Evolutionary conservation across 1,284 basidiomycete species (phyloP).

Genomic region (Heterobasidion annosum): DNA sequence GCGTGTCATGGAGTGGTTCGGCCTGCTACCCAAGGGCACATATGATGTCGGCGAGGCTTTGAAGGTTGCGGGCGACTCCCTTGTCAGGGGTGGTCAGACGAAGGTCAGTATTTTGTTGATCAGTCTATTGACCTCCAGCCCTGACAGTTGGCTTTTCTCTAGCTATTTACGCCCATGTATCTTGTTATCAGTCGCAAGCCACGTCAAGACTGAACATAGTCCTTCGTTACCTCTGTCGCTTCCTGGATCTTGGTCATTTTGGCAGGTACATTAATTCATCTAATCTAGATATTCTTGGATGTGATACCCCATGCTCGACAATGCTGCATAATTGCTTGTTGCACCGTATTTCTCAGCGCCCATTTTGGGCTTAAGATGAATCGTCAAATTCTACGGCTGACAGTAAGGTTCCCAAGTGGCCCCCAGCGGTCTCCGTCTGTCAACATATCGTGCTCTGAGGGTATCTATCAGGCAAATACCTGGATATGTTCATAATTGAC

Average conservation of each 20-base stretch:
- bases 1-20: constrained; percentile 70
- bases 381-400: too few species aligned
- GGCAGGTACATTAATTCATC: background rate
- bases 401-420: too few species aligned
- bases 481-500: too few species aligned
- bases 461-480: too few species aligned
- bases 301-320: too few species aligned
- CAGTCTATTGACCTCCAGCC: constrained; percentile 2
- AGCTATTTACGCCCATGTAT: constrained; percentile 82
- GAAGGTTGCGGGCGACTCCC: constrained; percentile 73
- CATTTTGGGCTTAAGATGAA: too few species aligned
- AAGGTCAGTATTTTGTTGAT: constrained; percentile 48
- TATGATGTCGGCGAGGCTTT: constrained; percentile 85
- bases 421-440: too few species aligned
- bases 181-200: constrained; percentile 66
- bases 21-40: constrained; percentile 89
- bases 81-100: constrained; percentile 80
- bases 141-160: constrained; percentile 1
- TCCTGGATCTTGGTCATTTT: background rate
- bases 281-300: too few species aligned
- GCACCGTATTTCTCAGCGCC: too few species aligned
- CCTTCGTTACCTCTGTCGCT: background rate
- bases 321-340: too few species aligned
- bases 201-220: background rate
- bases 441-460: too few species aligned